Evolutionary conservation across 2,329 filamentous ascomycete genomes (phyloP).

Genomic region (Leptoxyphium fumago): DNA sequence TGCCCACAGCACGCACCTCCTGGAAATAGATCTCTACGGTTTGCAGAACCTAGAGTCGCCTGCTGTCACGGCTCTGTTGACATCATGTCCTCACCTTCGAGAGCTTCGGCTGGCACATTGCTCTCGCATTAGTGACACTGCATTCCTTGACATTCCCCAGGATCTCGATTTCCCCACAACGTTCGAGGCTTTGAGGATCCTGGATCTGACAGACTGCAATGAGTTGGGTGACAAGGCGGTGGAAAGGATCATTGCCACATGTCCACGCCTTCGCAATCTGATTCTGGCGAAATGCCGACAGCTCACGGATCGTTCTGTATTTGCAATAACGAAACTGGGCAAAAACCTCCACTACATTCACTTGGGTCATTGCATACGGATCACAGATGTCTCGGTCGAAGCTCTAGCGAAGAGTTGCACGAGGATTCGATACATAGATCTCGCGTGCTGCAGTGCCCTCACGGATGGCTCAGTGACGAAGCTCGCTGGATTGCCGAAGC

Average conservation of each 20-base stretch:
- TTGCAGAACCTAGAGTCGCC: constrained; percentile 69
- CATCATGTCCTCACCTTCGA: constrained; percentile 66
- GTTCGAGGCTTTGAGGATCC: constrained; percentile 80
- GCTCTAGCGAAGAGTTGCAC: constrained; percentile 75
- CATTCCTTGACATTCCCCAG: constrained; percentile 64
- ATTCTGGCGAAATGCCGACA: constrained; percentile 89
- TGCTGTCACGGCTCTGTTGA: constrained; percentile 67
- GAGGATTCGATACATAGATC: constrained; percentile 88
- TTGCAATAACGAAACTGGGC: constrained; percentile 73
- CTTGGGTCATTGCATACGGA: constrained; percentile 78
- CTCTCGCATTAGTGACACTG: constrained; percentile 68
- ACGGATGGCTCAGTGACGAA: constrained; percentile 78
- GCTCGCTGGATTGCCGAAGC: constrained; percentile 74
- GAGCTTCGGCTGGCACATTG: constrained; percentile 82
- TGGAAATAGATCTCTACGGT: constrained; percentile 90
- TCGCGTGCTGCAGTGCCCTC: constrained; percentile 83
- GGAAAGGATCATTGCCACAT: constrained; percentile 70
- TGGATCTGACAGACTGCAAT: constrained; percentile 81
- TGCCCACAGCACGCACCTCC: constrained; percentile 73
- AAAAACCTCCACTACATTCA: constrained; percentile 97
- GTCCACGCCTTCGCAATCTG: constrained; percentile 78
- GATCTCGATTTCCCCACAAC: constrained; percentile 32
- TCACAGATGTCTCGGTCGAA: constrained; percentile 80
- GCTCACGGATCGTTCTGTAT: constrained; percentile 78
- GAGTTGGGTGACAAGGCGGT: constrained; percentile 77